Evolutionary conservation across 331 rosid genomes (phyloP).

Genomic region (Quercus lobata): DNA sequence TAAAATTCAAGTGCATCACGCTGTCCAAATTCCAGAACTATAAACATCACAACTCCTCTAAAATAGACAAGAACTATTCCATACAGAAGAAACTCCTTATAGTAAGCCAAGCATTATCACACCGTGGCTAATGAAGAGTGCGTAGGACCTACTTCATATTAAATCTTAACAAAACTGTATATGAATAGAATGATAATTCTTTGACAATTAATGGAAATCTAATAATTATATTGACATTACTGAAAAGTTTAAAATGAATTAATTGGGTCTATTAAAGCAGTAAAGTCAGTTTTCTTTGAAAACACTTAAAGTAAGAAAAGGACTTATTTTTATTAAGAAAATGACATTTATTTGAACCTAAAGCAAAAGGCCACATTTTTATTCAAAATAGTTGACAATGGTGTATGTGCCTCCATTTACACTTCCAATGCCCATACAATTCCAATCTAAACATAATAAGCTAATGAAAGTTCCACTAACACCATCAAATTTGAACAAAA

Average conservation of each 20-base stretch:
- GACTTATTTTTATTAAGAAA: neutral
- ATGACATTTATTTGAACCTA: neutral
- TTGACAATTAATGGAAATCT: neutral
- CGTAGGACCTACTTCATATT: neutral
- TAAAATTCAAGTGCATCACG: neutral
- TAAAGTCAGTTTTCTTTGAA: neutral
- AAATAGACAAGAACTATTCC: neutral
- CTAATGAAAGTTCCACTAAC: neutral
- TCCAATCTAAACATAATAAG: neutral
- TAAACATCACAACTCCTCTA: neutral
- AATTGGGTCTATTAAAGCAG: neutral
- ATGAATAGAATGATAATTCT: neutral
- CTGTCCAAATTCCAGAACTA: neutral
- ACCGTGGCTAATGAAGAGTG: neutral
- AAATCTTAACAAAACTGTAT: neutral
- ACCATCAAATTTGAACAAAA: neutral
- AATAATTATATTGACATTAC: neutral
- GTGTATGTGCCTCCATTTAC: neutral
- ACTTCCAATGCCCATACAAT: neutral
- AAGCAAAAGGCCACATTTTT: neutral
- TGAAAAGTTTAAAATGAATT: neutral
- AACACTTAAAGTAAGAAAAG: neutral
- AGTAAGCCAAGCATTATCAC: neutral
- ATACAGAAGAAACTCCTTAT: neutral
- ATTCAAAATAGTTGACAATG: neutral